Evolutionary conservation across 331 rosid species (phyloP).

Genomic region (Telfairia occidentalis): DNA sequence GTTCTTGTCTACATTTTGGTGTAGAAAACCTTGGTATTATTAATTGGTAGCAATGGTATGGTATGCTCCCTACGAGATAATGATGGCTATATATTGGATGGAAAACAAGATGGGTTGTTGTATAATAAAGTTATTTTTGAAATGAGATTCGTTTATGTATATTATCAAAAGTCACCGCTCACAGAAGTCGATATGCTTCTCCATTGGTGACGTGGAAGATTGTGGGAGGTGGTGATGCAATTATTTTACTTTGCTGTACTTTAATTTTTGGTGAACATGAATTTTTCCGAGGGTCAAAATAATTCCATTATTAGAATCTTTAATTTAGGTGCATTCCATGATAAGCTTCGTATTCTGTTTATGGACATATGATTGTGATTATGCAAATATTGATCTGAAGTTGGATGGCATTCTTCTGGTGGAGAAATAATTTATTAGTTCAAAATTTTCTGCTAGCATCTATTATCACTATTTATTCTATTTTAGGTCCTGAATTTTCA

Average conservation of each 20-base stretch:
- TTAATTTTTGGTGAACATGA: slow-evolving; percentile 6
- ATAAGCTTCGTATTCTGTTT: background rate
- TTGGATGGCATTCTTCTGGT: background rate
- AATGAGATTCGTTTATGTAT: slow-evolving; percentile 11
- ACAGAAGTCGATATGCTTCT: background rate
- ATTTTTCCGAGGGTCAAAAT: background rate
- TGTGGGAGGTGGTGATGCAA: background rate
- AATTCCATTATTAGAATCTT: background rate
- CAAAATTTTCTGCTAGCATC: background rate
- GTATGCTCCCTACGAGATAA: background rate
- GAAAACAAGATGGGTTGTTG: slow-evolving; percentile 1
- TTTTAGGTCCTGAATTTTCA: too few relatives aligned
- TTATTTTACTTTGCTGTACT: slow-evolving; percentile 2
- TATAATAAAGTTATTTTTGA: slow-evolving; percentile 9
- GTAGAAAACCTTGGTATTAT: slow-evolving; percentile 24
- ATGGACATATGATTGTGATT: background rate
- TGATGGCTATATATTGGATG: slow-evolving; percentile 6
- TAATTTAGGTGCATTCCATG: background rate
- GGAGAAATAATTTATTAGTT: background rate
- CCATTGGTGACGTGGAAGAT: background rate
- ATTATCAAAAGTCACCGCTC: background rate
- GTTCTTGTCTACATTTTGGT: slow-evolving; percentile 31
- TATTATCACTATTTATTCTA: background rate
- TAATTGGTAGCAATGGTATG: slow-evolving; percentile 23
- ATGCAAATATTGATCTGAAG: background rate